Percentiles rank a stretch among this genome's conserved stretches.
phyloP scores from a whole-genome alignment of 1,284 basidiomycete genomes.

The Boletus sp. region DNA sequence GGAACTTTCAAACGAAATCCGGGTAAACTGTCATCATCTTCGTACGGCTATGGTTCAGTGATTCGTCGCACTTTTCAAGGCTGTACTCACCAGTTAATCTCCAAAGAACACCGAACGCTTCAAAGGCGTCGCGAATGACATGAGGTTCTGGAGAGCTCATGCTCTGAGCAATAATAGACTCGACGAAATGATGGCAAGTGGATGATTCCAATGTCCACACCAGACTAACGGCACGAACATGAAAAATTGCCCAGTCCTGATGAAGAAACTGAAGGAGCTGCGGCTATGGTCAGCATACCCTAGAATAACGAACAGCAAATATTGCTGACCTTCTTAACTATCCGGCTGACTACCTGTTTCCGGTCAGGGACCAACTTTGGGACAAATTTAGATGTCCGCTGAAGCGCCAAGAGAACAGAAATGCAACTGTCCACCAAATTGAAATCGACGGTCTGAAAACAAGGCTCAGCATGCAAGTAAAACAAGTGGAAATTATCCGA shows the following conservation, averaged over 20 bases:
- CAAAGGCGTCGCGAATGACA: slow-evolving; percentile 67
- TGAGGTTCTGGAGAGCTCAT: slow-evolving; percentile 57
- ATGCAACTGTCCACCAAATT: slow-evolving; percentile 68
- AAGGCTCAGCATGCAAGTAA: slow-evolving; percentile 14
- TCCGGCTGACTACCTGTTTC: slow-evolving; percentile 54
- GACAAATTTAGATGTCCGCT: slow-evolving; percentile 52
- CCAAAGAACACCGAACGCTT: slow-evolving; percentile 94
- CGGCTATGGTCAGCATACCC: slow-evolving; percentile 15
- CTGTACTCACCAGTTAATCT: slow-evolving; percentile 73
- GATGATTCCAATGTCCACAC: slow-evolving; percentile 83
- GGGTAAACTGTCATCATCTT: slow-evolving; percentile 82
- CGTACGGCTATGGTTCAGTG: slow-evolving; percentile 34
- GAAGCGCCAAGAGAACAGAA: slow-evolving; percentile 59
- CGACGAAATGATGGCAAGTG: slow-evolving; percentile 66
- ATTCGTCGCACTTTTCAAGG: slow-evolving; percentile 2
- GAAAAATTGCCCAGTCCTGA: slow-evolving; percentile 70
- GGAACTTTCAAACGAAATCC: slow-evolving; percentile 85
- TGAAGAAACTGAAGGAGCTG: slow-evolving; percentile 81
- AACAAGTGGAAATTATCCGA: slow-evolving; percentile 34
- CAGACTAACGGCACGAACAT: slow-evolving; percentile 82
- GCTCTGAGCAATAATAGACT: slow-evolving; percentile 75
- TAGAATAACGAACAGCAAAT: not conserved
- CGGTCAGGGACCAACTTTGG: slow-evolving; percentile 61
- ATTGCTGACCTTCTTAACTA: slow-evolving; percentile 54
- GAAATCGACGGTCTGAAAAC: slow-evolving; percentile 61